Percentiles rank a stretch among this genome's conserved stretches.
phyloP scores from a whole-genome alignment of 352 stramenopile species.

The Discostella stelligera region DNA sequence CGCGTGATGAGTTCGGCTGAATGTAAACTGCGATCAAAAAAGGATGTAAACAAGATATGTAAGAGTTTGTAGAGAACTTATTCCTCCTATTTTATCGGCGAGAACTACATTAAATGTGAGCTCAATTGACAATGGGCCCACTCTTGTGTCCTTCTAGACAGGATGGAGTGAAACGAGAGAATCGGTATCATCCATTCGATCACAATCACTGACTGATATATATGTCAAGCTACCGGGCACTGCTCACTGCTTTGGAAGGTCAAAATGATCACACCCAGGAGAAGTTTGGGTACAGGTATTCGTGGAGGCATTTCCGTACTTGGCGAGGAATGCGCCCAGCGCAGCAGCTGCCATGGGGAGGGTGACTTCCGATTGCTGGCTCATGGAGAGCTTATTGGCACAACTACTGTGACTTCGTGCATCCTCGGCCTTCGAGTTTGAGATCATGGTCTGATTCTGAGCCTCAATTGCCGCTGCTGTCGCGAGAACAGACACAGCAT shows the following conservation, averaged over 20 bases:
- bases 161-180: too few species aligned
- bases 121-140: too few species aligned
- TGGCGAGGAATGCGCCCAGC: conserved; percentile 29
- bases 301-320: conserved; percentile 23
- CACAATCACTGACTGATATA: too few species aligned
- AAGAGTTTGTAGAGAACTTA: too few species aligned
- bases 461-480: conserved; percentile 55
- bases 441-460: conserved; percentile 36
- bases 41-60: too few species aligned
- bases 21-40: too few species aligned
- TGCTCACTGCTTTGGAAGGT: conserved; percentile 16
- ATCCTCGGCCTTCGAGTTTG: conserved; percentile 13
- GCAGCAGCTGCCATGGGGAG: conserved; percentile 32
- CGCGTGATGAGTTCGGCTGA: too few species aligned
- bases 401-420: not conserved
- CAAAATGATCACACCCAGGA: not conserved
- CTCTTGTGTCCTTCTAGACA: too few species aligned
- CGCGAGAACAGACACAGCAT: conserved; percentile 55
- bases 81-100: too few species aligned
- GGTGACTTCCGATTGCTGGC: conserved; percentile 26
- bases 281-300: not conserved
- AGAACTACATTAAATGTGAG: too few species aligned
- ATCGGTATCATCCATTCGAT: too few species aligned
- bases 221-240: not conserved
- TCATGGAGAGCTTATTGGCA: conserved; percentile 11